Evolutionary conservation across 805 yeast species (phyloP), one percentile per base, ranked within the genome.

Genomic region (Candida ipomoeae): DNA sequence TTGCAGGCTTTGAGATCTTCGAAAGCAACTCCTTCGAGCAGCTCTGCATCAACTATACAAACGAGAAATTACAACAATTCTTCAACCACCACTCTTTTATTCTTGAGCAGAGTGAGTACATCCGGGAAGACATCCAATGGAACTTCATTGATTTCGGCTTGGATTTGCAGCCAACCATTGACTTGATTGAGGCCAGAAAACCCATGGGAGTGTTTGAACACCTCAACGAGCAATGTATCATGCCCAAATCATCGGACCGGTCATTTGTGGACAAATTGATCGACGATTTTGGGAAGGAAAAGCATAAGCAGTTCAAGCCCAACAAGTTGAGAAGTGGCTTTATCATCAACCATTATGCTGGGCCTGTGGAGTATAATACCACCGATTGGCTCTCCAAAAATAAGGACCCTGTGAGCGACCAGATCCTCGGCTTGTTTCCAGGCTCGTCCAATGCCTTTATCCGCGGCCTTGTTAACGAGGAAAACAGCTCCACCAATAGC

Each of bases 351-450:
- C 99, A 94, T 69, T 94, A 94, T 69, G 99, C 99, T 21, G 97
- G 96, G 8, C 84, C 83, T 50, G 99, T 94, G n/a, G 96, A 91
- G 61, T 94, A 94, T 66, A 81, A 87, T 33, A 85, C 89, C 20
- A 91, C 86, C 17, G 92, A 91, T 32, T 94, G 99, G 99, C 71
- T 94, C 23, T 89, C 89, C 55, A 94, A 94, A 69, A 94, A 94
- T 65, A 88, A 87, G 57, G 99, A 94, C 64, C 99, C 98, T 0
- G 74, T 94, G 36, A 88, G 84, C 59, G 96, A 89, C 45, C 81
- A 83, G 49, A 75, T 92, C 10, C 70, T 86, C 42, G 79, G 75
- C 36, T 70, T 90, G 34, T 66, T 92, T 35, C 69, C 83, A 0
- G 62, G 66, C 4, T 89, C 97, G 0, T 56, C 68, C 0, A 83